These are phyloP conservation scores for Blepharisma stoltei DNA, from an alignment of 73 alveolate genomes.

Conservation along the genomic window DNA sequence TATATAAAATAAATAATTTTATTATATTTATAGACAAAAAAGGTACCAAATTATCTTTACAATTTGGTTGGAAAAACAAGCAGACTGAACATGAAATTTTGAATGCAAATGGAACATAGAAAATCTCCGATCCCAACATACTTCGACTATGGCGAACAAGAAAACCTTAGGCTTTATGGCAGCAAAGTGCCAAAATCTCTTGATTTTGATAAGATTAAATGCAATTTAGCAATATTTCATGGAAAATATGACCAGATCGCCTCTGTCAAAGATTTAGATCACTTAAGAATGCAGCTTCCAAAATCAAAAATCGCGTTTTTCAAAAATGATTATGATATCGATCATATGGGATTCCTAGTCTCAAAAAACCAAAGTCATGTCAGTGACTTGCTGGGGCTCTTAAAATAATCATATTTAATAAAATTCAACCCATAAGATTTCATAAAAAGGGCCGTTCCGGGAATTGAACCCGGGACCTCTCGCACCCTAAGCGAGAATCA, in stretches of 20 bases:
- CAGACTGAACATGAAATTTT: background rate
- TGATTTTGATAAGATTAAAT: background rate
- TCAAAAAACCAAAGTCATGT: conserved; percentile 1
- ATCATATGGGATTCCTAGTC: conserved; percentile 19
- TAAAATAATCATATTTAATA: background rate
- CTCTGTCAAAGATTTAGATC: background rate
- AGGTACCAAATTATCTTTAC: conserved; percentile 3
- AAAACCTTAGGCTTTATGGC: conserved; percentile 36
- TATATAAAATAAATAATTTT: too few species aligned
- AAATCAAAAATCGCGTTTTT: background rate
- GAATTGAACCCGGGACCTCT: too few species aligned
- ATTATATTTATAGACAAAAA: too few species aligned
- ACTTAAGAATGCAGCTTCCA: background rate
- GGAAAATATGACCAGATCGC: conserved; percentile 1
- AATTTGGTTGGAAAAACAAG: conserved; percentile 1
- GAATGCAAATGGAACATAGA: background rate
- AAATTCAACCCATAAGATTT: too few species aligned
- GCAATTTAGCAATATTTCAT: background rate
- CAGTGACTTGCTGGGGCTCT: background rate
- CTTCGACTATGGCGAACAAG: conserved; percentile 44
- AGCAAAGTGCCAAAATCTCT: conserved; percentile 20
- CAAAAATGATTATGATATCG: conserved; percentile 10
- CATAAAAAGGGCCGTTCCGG: too few species aligned
- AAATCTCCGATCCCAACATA: background rate
- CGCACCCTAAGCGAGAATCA: too few species aligned